Conservation (phyloP, 345 rosid genomes). For the Eucalyptus rudis region DNA sequence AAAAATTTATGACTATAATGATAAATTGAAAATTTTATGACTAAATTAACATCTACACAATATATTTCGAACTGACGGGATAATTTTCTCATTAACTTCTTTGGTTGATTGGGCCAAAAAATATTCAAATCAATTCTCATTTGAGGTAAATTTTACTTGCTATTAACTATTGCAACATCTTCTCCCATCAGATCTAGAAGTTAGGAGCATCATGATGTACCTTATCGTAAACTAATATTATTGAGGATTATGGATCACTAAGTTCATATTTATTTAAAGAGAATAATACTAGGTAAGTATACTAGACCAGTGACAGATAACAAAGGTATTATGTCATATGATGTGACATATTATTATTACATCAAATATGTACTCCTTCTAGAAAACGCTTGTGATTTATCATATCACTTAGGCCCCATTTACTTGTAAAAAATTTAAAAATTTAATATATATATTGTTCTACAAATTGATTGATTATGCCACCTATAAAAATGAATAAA, state of each 20-base stretch:
- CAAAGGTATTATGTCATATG: fast-evolving
- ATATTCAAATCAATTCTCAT: too few species aligned
- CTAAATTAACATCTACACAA: too few species aligned
- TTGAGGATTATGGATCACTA: fast-evolving
- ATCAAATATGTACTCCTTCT: neutral
- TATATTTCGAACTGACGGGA: fast-evolving
- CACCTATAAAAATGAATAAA: neutral
- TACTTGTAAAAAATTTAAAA: fast-evolving
- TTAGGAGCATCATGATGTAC: neutral
- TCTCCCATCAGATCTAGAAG: neutral
- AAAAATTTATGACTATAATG: too few species aligned
- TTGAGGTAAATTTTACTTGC: neutral
- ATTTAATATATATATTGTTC: neutral
- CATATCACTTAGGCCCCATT: neutral
- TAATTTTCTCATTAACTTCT: neutral
- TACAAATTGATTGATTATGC: fast-evolving
- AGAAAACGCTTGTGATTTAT: neutral
- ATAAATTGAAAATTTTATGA: too few species aligned
- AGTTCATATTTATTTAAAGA: neutral
- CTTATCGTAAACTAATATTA: too few species aligned
- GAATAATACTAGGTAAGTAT: too few species aligned
- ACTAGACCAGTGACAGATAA: fast-evolving
- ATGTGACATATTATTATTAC: neutral
- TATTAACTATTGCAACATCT: neutral
- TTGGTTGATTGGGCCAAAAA: fast-evolving